Base-by-base conservation (phyloP, 176 grass and related monocot genomes). In the Avena insularis region DNA sequence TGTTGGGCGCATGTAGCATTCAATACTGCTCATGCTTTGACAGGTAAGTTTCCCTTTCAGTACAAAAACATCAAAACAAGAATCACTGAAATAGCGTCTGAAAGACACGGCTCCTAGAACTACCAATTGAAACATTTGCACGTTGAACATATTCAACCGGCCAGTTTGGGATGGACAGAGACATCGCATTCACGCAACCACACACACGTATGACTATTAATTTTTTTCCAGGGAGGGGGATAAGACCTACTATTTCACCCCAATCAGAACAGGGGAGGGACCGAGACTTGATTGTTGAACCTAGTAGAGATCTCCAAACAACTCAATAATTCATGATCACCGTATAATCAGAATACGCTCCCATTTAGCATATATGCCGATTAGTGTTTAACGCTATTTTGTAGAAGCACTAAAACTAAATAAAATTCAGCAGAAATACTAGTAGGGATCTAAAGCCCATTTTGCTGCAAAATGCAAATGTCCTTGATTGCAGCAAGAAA, bases 281-380 rank as follows among this genome's bases (percentile, higher is more conserved):
- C 25, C 31, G 1, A 29, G 25, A 13, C 62, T 65, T 65, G 25
- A 65, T 65, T 65, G 4, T 29, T 17, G 31, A 36, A 36, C 31
- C 65, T 65, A 65, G 62, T 29, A 65, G 62, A 29, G 25, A 65
- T 65, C 25, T 29, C 62, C 11, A 14, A 14, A 65, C 62, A 31
- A 31, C 62, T 65, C 1, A 29, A 65, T 12, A 60, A 59, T 31
- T 82, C 65, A 51, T 20, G 27, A n/a, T 51, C 4, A 90, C 83
- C 20, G 33, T 77, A 36, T 20, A 50, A 72, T 35, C 12, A 79
- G 82, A 51, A 80, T n/a, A 33, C 40, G 43, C 9, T 77, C 56
- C 40, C 79, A 51, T 68, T 69, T 62, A 49, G 0, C 38, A 75
- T 49, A 14, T 51, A 35, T n/a, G 27, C 6, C 8, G 38, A 49